A percentile compares a stretch with the other conserved stretches of the same genome.
Conservation (phyloP, 805 yeast genomes). For the Scheffersomyces ergatensis region DNA sequence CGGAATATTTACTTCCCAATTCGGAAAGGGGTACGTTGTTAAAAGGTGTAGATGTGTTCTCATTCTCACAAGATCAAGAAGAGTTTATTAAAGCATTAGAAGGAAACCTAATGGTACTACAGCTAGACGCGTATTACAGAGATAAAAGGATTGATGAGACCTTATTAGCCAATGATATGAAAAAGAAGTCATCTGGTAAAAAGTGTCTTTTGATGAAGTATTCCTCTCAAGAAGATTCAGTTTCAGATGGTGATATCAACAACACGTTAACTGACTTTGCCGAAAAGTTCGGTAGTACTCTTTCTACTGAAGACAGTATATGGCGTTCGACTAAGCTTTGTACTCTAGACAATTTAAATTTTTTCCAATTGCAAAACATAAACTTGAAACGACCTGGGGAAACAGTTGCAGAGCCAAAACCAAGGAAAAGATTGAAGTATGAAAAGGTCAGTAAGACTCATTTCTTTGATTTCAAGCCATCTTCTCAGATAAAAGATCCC, state of each 20-base stretch:
- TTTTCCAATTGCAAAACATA: not conserved
- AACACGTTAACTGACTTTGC: not conserved
- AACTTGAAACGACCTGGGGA: constrained; percentile 2
- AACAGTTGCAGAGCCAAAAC: constrained; percentile 5
- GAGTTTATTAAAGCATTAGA: constrained; percentile 13
- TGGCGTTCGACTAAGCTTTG: not conserved
- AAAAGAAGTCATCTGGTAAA: not conserved
- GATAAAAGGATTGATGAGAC: constrained; percentile 2
- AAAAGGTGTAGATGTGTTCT: constrained; percentile 7
- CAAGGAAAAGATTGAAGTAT: constrained; percentile 29
- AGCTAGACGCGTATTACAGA: constrained; percentile 1
- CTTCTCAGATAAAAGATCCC: constrained; percentile 1
- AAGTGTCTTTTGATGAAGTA: constrained; percentile 1
- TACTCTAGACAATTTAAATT: not conserved
- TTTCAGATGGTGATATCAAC: not conserved
- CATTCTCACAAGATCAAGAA: constrained; percentile 1
- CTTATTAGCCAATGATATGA: constrained; percentile 1
- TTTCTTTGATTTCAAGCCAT: constrained; percentile 27
- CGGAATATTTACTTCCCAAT: constrained; percentile 11
- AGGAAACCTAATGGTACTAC: constrained; percentile 3
- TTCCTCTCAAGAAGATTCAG: not conserved
- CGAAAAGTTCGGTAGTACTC: not conserved
- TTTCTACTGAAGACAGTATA: not conserved
- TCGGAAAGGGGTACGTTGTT: constrained; percentile 13
- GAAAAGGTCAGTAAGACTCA: constrained; percentile 31